These are phyloP conservation scores for Ogataea pini DNA, from an alignment of 805 yeast species.

Conservation along the genomic window DNA sequence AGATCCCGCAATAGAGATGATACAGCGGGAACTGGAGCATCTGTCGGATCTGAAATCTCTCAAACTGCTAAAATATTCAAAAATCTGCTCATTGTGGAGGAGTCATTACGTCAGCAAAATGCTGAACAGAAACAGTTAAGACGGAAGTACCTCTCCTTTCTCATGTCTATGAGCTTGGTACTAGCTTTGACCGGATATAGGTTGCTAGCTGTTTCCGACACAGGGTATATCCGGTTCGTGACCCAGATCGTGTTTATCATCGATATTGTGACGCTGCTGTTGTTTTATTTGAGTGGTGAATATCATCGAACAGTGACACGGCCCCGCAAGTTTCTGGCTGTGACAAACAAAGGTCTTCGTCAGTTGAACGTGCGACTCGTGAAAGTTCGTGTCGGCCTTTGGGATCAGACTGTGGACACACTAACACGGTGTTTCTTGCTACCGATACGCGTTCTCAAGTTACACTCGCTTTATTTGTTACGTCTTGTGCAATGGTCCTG, in stretches of 20 bases:
- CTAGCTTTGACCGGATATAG: constrained; percentile 39
- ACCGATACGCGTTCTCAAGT: constrained; percentile 19
- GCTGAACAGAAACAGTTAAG: constrained; percentile 68
- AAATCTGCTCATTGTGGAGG: constrained; percentile 81
- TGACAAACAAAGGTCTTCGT: constrained; percentile 87
- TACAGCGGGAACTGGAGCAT: constrained; percentile 6
- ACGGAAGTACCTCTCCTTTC: constrained; percentile 58
- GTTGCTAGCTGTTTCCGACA: constrained; percentile 27
- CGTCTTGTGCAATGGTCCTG: constrained; percentile 10
- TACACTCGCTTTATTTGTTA: constrained; percentile 10
- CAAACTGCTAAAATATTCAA: constrained; percentile 71
- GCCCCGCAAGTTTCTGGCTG: constrained; percentile 74
- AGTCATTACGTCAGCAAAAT: constrained; percentile 79
- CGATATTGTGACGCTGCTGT: constrained; percentile 62
- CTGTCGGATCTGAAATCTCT: constrained; percentile 25
- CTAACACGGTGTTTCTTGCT: constrained; percentile 19
- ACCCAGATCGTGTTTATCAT: constrained; percentile 61
- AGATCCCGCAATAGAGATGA: constrained; percentile 20
- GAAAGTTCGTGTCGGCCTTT: constrained; percentile 48
- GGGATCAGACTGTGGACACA: constrained; percentile 33
- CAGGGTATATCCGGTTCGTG: constrained; percentile 39
- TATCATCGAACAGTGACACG: constrained; percentile 80
- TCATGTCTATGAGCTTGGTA: constrained; percentile 42
- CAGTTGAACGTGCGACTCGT: constrained; percentile 80
- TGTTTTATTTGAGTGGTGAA: constrained; percentile 88